Evolutionary conservation across 805 yeast species (phyloP), one percentile per base, ranked within the genome.

Genomic region (Jamesozyma piceae): DNA sequence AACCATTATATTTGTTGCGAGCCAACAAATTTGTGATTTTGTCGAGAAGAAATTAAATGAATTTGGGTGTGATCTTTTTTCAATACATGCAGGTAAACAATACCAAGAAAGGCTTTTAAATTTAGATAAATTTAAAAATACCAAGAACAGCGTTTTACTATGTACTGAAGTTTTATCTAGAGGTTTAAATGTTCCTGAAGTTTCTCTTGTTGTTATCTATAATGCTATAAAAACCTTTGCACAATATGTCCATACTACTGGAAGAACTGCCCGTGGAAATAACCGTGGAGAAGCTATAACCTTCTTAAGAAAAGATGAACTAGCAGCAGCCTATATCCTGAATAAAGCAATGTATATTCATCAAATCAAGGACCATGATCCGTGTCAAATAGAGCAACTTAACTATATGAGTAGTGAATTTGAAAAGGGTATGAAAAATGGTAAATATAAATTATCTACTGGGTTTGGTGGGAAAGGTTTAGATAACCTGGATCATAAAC

Each of bases 391-490:
- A 2, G 42, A 59, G 15, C 32, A 30, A 10, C 39, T 65, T 35
- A 58, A 55, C 29, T 58, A 58, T 13, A 68, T 88, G 57, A 78
- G 83, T 0, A 62, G 67, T 3, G 53, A 62, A 32, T 87, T 84
- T 58, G 64, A 74, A 43, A 68, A 63, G 13, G 85, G 81, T 43
- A 69, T 85, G 46, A 77, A 78, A 48, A 57, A 66, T 2, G 95
- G 95, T 0, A 78, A 80, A 42, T 80, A 72, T 55, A 74, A 71
- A 51, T 69, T 75, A 44, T 72, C 75, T 21, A 74, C 77, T 42
- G 98, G 98, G 0, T 92, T 88, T 66, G 95, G 96, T 3, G 98
- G 98, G 18, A 81, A 83, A 50, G 97, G 97, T 1, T 68, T 89
- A 41, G 90, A 81, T 35, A 82, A 81, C 48, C 65, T 89, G 34